Conservation (phyloP, 1,284 basidiomycete genomes). For the Melanopsichium pennsylvanicum region DNA sequence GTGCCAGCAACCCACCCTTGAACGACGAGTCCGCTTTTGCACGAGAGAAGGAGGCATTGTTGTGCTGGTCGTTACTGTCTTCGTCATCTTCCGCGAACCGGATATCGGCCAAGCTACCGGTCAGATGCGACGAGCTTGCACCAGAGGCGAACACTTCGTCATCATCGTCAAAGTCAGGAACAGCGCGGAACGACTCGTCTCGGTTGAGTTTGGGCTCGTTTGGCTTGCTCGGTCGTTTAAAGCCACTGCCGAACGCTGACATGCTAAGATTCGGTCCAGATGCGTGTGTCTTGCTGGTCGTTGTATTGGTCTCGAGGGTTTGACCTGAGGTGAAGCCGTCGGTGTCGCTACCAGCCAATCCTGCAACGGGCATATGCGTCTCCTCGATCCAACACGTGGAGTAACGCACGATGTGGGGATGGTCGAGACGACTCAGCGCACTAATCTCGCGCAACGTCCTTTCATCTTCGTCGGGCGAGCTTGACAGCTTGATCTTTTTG, state of each 20-base stretch:
- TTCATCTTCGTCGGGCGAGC: slow-evolving; percentile 79
- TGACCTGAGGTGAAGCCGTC: slow-evolving; percentile 33
- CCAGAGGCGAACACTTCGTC: slow-evolving; percentile 57
- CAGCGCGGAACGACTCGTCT: slow-evolving; percentile 38
- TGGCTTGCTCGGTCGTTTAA: slow-evolving; percentile 12
- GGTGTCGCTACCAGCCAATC: slow-evolving; percentile 31
- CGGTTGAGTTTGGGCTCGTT: slow-evolving; percentile 3
- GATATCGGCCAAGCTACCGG: slow-evolving; percentile 63
- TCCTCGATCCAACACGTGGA: slow-evolving; percentile 65
- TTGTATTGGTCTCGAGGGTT: slow-evolving; percentile 41
- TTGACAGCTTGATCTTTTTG: slow-evolving; percentile 84
- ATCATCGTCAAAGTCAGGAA: slow-evolving; percentile 53
- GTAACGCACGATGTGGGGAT: slow-evolving; percentile 90
- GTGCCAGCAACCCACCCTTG: slow-evolving; percentile 18
- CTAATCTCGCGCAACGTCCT: slow-evolving; percentile 92
- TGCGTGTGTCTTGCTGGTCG: slow-evolving; percentile 43
- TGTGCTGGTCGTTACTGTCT: slow-evolving; percentile 50
- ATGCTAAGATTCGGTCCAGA: slow-evolving; percentile 39
- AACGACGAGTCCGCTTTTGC: slow-evolving; percentile 12
- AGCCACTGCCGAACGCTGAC: slow-evolving; percentile 36
- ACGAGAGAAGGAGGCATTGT: slow-evolving; percentile 5
- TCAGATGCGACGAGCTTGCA: slow-evolving; percentile 69
- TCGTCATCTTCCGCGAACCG: slow-evolving; percentile 72
- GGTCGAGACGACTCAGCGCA: slow-evolving; percentile 83
- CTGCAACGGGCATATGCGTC: slow-evolving; percentile 43